phyloP scores from a whole-genome alignment of 495 filamentous ascomycete species.

The Xanthoparmelia taractica region DNA sequence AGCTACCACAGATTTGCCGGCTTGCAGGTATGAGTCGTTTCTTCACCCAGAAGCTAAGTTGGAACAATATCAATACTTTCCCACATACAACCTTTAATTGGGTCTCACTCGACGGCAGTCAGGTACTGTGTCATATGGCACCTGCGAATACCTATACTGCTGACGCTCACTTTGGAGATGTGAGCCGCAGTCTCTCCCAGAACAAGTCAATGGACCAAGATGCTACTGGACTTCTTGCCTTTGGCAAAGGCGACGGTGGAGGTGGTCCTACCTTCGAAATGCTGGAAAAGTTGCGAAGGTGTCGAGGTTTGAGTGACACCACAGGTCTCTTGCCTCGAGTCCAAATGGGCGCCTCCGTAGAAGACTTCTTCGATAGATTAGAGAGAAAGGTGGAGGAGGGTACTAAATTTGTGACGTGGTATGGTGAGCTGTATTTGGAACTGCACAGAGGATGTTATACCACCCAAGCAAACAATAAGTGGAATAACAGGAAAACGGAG shows the following conservation, averaged over 20 bases:
- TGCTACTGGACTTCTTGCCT: slow-evolving; percentile 77
- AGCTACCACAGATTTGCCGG: slow-evolving; percentile 87
- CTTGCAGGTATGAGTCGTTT: slow-evolving; percentile 91
- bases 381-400: slow-evolving; percentile 65
- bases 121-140: slow-evolving; percentile 95
- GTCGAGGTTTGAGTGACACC: slow-evolving; percentile 85
- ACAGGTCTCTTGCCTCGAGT: slow-evolving; percentile 76
- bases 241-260: slow-evolving; percentile 93
- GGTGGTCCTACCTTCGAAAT: slow-evolving; percentile 92
- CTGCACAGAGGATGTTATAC: slow-evolving; percentile 95
- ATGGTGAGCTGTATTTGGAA: slow-evolving; percentile 96
- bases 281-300: slow-evolving; percentile 90
- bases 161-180: slow-evolving; percentile 89
- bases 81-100: slow-evolving; percentile 98
- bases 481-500: slow-evolving; percentile 81
- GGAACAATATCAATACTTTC: slow-evolving; percentile 99
- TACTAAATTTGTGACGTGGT: slow-evolving; percentile 86
- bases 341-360: slow-evolving; percentile 86
- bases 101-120: slow-evolving; percentile 89
- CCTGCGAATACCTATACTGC: slow-evolving; percentile 93
- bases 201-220: slow-evolving; percentile 95
- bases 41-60: slow-evolving; percentile 92
- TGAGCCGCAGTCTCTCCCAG: slow-evolving; percentile 80
- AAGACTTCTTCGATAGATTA: slow-evolving; percentile 84
- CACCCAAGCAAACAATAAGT: slow-evolving; percentile 94